A percentile compares a stretch with the other conserved stretches of the same genome.
These are phyloP conservation scores for Carallia pectinifolia DNA, from an alignment of 345 rosid species.

Conservation along the genomic window DNA sequence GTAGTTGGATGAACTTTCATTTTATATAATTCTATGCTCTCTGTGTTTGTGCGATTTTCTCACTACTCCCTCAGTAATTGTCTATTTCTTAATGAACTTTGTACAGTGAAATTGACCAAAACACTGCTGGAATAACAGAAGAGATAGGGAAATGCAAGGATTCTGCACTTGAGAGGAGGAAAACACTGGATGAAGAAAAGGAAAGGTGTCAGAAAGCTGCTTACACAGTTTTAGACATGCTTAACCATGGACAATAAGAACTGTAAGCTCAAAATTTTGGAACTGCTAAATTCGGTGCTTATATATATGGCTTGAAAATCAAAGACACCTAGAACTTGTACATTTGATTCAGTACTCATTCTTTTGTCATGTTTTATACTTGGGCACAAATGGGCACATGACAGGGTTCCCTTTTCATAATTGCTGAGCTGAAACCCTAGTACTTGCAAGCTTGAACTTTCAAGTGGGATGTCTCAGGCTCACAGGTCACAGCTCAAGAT, in stretches of 20 bases:
- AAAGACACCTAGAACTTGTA: too few relatives aligned
- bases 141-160: slow-evolving; percentile 76
- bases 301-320: too few relatives aligned
- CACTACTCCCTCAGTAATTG: neutral
- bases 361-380: too few relatives aligned
- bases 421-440: too few relatives aligned
- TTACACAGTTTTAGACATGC: slow-evolving; percentile 61
- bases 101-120: slow-evolving; percentile 81
- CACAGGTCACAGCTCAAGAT: too few relatives aligned
- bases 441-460: too few relatives aligned
- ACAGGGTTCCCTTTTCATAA: too few relatives aligned
- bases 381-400: too few relatives aligned
- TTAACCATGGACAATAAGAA: slow-evolving; percentile 15
- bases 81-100: slow-evolving; percentile 5
- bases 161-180: slow-evolving; percentile 67
- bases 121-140: slow-evolving; percentile 55
- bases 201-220: slow-evolving; percentile 83
- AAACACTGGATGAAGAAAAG: slow-evolving; percentile 64
- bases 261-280: slow-evolving; percentile 6
- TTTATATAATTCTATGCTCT: neutral
- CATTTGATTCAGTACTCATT: too few relatives aligned
- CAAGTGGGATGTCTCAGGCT: too few relatives aligned
- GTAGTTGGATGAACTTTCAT: neutral
- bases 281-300: neutral
- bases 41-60: neutral